Evolutionary conservation across 345 rosid species (phyloP).

Genomic region (Fremontodendron californicum): DNA sequence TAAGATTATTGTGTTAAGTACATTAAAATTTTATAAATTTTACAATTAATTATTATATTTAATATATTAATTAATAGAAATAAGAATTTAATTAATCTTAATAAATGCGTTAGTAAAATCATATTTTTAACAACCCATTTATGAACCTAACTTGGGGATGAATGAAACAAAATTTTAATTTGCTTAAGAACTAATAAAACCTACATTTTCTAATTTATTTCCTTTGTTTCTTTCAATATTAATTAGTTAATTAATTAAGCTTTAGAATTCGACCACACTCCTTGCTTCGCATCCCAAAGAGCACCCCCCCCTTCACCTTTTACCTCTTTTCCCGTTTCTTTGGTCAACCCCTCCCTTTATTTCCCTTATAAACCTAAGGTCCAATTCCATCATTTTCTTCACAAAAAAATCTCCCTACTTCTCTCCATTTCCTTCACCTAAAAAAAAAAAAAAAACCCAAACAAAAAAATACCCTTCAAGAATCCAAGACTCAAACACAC

Average conservation of each 20-base stretch:
- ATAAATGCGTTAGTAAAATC: too few relatives aligned
- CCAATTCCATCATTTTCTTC: constrained; percentile 24
- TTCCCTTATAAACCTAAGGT: constrained; percentile 41
- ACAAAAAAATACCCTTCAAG: neutral
- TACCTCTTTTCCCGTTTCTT: constrained; percentile 37
- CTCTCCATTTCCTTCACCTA: constrained; percentile 16
- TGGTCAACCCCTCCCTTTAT: constrained; percentile 46
- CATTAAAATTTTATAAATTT: too few relatives aligned
- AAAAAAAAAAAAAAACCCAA: neutral
- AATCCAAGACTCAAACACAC: neutral
- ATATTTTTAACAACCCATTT: neutral
- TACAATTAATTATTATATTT: too few relatives aligned
- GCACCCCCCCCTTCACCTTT: constrained; percentile 22
- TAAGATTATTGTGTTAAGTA: too few relatives aligned
- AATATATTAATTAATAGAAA: too few relatives aligned
- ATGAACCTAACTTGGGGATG: neutral
- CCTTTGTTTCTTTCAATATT: neutral
- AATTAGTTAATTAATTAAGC: constrained; percentile 11
- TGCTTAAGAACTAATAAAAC: neutral
- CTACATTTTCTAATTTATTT: neutral
- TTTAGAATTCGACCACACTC: constrained; percentile 33
- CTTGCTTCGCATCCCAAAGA: constrained; percentile 29
- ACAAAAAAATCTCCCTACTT: constrained; percentile 10
- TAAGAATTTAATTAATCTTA: neutral
- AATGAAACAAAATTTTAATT: neutral